Evolutionary conservation across 495 filamentous ascomycete species (phyloP).

Genomic region (Sordaria brevicollis): DNA sequence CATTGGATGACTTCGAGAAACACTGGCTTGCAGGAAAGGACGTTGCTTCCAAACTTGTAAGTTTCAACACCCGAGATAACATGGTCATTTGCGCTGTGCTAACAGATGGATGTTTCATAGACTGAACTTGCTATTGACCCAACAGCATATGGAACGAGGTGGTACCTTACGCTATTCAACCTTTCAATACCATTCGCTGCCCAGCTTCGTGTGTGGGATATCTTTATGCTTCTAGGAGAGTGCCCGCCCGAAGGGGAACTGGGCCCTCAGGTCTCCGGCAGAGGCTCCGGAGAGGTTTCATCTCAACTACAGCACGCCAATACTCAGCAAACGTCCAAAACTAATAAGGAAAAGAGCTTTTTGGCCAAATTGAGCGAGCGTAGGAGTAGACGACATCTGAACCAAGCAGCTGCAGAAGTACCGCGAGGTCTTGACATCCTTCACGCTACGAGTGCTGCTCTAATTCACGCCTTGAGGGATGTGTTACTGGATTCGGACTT

Average conservation of each 20-base stretch:
- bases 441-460: constrained; percentile 80
- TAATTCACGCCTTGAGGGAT: constrained; percentile 86
- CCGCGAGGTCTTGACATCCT: constrained; percentile 64
- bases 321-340: not conserved
- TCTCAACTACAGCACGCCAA: constrained; percentile 3
- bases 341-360: not conserved
- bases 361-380: not conserved
- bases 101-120: constrained; percentile 28
- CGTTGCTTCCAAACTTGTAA: constrained; percentile 68
- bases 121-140: constrained; percentile 70
- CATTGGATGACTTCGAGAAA: constrained; percentile 78
- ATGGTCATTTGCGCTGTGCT: not conserved
- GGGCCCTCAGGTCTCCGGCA: constrained; percentile 7
- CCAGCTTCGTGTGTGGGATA: constrained; percentile 97
- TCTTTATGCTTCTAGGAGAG: constrained; percentile 95
- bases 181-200: constrained; percentile 92
- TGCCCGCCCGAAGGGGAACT: constrained; percentile 20
- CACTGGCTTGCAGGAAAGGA: constrained; percentile 71
- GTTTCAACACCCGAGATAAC: constrained; percentile 19
- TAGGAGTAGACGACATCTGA: not conserved
- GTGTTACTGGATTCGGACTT: constrained; percentile 92
- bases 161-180: constrained; percentile 98
- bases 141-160: constrained; percentile 88
- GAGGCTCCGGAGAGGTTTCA: not conserved
- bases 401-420: constrained; percentile 1